Base-by-base conservation (phyloP, 2,329 filamentous ascomycete genomes). In the Geoglossum cookeanum region DNA sequence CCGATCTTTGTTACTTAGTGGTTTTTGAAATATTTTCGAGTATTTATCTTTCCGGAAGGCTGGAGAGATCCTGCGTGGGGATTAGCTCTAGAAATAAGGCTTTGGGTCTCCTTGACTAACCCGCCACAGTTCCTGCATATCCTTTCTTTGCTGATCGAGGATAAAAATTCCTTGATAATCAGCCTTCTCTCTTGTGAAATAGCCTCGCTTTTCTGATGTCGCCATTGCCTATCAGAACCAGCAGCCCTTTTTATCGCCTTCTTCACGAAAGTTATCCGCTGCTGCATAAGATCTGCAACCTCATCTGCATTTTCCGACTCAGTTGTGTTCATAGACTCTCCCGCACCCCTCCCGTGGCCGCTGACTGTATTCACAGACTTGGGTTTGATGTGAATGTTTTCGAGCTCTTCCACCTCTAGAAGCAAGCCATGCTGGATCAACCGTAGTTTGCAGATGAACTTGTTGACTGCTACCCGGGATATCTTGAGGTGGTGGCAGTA, bases 21-120 rank as follows among this genome's bases (percentile, higher is more conserved):
- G 75, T 66, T 86, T 92, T 67, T 91, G 84, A 69, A 97, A 98
- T 57, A 98, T 89, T 70, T 97, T 98, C 66, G 90, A 85, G 64
- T 82, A 92, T 48, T 85, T 79, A 65, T 98, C 91, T 68, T 94
- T 96, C 63, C 91, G 83, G 70, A 87, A 97, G 1, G 76, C 75
- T 9, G 89, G 90, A 13, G 85, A 90, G 60, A 92, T 80, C 32
- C 85, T 85, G 55, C 74, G 71, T 15, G 63, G 79, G 57, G 71
- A 51, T 58, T 47, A 58, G 56, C 44, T 57, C 7, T 11, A 35
- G 32, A 9, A 35, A 15, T 22, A 48, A 51, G n/a, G 22, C 6
- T 30, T 17, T 13, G 15, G 2, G 17, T 44, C 17, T 44, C 17
- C 3, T 39, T 11, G 57, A 65, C 71, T 64, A 68, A 75, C 73